These are phyloP conservation scores for Amauroascus verrucosus DNA, from an alignment of 2,329 filamentous ascomycete species.

Conservation along the genomic window DNA sequence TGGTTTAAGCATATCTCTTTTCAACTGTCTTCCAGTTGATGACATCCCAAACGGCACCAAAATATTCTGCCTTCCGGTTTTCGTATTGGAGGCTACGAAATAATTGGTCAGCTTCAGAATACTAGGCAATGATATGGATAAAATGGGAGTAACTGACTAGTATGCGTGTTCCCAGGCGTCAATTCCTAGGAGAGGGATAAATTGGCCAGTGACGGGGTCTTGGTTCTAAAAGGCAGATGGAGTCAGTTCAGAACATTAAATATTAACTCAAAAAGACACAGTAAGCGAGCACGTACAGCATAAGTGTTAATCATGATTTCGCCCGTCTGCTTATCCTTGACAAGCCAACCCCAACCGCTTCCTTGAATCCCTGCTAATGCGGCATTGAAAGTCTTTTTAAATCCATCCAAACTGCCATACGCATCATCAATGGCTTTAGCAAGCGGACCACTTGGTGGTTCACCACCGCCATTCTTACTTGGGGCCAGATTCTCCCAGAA, in stretches of 20 bases:
- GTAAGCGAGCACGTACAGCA: slow-evolving; percentile 37
- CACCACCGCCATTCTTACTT: slow-evolving; percentile 51
- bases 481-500: slow-evolving; percentile 61
- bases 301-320: slow-evolving; percentile 52
- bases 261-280: neutral
- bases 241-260: slow-evolving; percentile 3
- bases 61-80: slow-evolving; percentile 96
- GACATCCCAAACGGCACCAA: slow-evolving; percentile 85
- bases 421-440: slow-evolving; percentile 48
- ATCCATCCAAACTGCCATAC: slow-evolving; percentile 48
- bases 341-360: slow-evolving; percentile 54
- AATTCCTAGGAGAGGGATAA: slow-evolving; percentile 72
- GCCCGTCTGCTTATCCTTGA: slow-evolving; percentile 52
- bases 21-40: slow-evolving; percentile 90
- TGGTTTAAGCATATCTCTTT: slow-evolving; percentile 48
- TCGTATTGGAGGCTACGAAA: slow-evolving; percentile 68
- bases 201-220: slow-evolving; percentile 76
- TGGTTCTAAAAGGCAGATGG: slow-evolving; percentile 51
- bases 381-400: slow-evolving; percentile 55
- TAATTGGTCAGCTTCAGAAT: slow-evolving; percentile 4
- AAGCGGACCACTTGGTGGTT: slow-evolving; percentile 50
- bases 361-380: slow-evolving; percentile 57
- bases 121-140: neutral
- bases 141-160: slow-evolving; percentile 46
- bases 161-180: slow-evolving; percentile 97